These are phyloP conservation scores for Jaltomata sinuosa DNA, from an alignment of 257 asterid species.

Conservation along the genomic window DNA sequence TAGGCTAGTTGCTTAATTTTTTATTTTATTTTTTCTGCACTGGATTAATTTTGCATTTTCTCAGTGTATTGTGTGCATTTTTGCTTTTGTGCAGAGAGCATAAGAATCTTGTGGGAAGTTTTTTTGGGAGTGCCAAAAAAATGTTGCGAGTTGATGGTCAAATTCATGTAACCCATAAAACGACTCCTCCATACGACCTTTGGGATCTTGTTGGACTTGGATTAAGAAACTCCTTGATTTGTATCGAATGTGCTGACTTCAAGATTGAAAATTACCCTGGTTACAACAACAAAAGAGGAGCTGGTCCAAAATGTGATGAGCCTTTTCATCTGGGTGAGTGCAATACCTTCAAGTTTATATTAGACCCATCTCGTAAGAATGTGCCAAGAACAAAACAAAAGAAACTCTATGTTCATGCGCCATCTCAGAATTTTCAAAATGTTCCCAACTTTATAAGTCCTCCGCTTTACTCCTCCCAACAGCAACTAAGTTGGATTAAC, in stretches of 20 bases:
- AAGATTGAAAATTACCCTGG: constrained; percentile 37
- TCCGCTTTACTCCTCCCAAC: neutral
- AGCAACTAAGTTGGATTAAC: too few species aligned
- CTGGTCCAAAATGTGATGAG: constrained; percentile 32
- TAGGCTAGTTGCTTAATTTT: neutral
- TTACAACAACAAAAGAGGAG: constrained; percentile 47
- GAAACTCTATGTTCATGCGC: neutral
- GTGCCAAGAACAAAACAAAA: neutral
- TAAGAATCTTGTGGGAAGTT: constrained; percentile 31
- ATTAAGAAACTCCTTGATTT: constrained; percentile 4
- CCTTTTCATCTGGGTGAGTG: constrained; percentile 35
- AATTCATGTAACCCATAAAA: constrained; percentile 52
- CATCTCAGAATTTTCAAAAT: neutral
- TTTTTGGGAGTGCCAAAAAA: constrained; percentile 29
- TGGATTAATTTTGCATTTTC: neutral
- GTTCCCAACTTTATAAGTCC: neutral
- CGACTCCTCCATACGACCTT: constrained; percentile 16
- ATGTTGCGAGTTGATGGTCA: constrained; percentile 34
- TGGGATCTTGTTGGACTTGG: constrained; percentile 50
- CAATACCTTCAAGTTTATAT: constrained; percentile 34
- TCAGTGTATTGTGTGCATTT: neutral
- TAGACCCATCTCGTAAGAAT: neutral
- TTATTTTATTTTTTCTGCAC: neutral
- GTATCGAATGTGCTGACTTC: constrained; percentile 24
- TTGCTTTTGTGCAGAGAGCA: constrained; percentile 31